phyloP scores from a whole-genome alignment of 1,139 yeast genomes.

The Yamadazyma dendronema region DNA sequence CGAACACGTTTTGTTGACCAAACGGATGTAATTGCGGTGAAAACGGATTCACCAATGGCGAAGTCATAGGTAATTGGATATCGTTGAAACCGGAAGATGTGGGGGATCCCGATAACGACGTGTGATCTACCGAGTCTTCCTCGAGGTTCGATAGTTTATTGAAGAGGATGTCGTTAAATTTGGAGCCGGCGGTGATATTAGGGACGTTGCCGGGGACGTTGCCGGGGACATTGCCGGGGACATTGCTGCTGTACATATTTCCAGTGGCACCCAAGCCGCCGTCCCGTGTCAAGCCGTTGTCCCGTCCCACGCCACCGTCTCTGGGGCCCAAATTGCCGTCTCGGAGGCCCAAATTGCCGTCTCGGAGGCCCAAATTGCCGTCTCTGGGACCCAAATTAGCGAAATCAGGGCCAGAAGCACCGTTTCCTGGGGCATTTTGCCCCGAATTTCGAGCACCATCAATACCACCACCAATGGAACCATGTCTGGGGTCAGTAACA shows the following conservation, averaged over 20 bases:
- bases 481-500: background rate
- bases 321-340: too few species aligned
- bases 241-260: too few species aligned
- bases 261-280: background rate
- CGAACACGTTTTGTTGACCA: slow-evolving; percentile 8
- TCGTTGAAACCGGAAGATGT: slow-evolving; percentile 2
- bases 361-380: too few species aligned
- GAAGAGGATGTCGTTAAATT: slow-evolving; percentile 29
- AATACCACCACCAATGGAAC: too few species aligned
- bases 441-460: background rate
- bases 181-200: slow-evolving; percentile 4
- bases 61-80: slow-evolving; percentile 13
- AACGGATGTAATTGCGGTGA: slow-evolving; percentile 13
- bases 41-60: slow-evolving; percentile 17
- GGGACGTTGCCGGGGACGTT: too few species aligned
- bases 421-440: background rate
- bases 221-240: too few species aligned
- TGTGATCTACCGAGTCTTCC: background rate
- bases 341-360: too few species aligned
- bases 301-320: too few species aligned
- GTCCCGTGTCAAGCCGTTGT: too few species aligned
- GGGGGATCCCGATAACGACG: slow-evolving; percentile 2
- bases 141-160: slow-evolving; percentile 22
- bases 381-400: too few species aligned
- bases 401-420: too few species aligned